Evolutionary conservation across 2,329 filamentous ascomycete genomes (phyloP).

Genomic region (Cordyceps tenuipes): DNA sequence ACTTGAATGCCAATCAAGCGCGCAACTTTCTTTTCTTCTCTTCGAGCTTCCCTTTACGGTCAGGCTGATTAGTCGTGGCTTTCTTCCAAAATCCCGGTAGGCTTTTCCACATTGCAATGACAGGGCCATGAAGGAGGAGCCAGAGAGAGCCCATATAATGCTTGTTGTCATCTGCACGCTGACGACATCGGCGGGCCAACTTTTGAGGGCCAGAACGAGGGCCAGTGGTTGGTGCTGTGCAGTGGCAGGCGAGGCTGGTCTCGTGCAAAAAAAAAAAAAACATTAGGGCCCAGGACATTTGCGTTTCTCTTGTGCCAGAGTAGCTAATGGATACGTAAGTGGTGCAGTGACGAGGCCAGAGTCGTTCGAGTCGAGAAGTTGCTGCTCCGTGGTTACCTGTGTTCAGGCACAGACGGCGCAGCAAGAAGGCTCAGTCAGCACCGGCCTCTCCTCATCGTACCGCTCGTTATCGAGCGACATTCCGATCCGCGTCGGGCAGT

Average conservation of each 20-base stretch:
- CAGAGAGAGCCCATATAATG: background rate
- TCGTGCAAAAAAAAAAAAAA: background rate
- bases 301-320: background rate
- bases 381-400: too few relatives aligned
- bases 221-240: background rate
- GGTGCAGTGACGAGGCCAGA: background rate
- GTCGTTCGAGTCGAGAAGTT: background rate
- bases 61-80: background rate
- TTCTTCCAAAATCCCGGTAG: background rate
- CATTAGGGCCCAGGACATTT: background rate
- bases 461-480: constrained; percentile 7
- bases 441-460: background rate
- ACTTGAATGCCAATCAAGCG: background rate
- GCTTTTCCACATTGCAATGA: background rate
- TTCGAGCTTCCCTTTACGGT: background rate
- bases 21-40: background rate
- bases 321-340: background rate
- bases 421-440: constrained; percentile 1
- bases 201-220: background rate
- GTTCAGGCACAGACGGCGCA: background rate
- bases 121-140: background rate
- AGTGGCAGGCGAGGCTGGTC: background rate
- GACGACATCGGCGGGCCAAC: constrained; percentile 9
- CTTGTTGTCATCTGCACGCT: constrained; percentile 2
- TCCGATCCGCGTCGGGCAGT: background rate